Evolutionary conservation across 805 yeast species (phyloP).

Genomic region (Saturnispora kantuleensis): DNA sequence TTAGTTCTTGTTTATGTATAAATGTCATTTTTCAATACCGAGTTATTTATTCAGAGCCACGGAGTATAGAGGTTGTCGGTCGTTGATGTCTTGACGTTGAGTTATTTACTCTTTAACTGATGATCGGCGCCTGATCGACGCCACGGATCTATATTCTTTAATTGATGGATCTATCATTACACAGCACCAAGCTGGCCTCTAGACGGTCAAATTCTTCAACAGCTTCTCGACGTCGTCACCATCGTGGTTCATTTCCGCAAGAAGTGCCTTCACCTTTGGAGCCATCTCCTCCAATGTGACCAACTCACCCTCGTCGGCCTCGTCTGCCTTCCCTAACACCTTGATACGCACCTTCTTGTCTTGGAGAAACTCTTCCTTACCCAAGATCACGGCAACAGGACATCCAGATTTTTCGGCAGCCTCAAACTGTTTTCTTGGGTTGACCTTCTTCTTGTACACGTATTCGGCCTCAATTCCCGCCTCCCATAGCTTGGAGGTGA

Average conservation of each 20-base stretch:
- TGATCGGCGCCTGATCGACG: too few relatives aligned
- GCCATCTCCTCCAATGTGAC: constrained; percentile 55
- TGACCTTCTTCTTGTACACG: constrained; percentile 86
- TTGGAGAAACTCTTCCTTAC: constrained; percentile 77
- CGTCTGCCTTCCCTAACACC: constrained; percentile 73
- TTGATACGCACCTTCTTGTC: constrained; percentile 80
- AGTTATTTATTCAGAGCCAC: too few relatives aligned
- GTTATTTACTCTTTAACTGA: too few relatives aligned
- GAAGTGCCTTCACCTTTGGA: constrained; percentile 31
- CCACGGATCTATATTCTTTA: too few relatives aligned
- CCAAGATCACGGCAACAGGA: constrained; percentile 82
- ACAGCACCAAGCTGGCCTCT: too few relatives aligned
- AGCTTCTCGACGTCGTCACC: constrained; percentile 59
- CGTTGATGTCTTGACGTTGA: too few relatives aligned
- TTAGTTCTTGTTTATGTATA: too few relatives aligned
- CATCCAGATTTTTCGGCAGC: constrained; percentile 95
- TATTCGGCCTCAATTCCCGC: constrained; percentile 87
- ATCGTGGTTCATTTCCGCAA: constrained; percentile 31
- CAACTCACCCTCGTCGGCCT: constrained; percentile 76
- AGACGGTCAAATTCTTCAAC: constrained; percentile 25
- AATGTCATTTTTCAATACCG: too few relatives aligned
- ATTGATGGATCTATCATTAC: too few relatives aligned
- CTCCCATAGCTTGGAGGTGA: constrained; percentile 76
- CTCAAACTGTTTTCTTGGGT: constrained; percentile 92
- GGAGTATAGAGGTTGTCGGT: too few relatives aligned